Percentiles rank a stretch among this genome's conserved stretches.
Conservation (phyloP, 106 monocot genomes). For the Apostasia ramifera region DNA sequence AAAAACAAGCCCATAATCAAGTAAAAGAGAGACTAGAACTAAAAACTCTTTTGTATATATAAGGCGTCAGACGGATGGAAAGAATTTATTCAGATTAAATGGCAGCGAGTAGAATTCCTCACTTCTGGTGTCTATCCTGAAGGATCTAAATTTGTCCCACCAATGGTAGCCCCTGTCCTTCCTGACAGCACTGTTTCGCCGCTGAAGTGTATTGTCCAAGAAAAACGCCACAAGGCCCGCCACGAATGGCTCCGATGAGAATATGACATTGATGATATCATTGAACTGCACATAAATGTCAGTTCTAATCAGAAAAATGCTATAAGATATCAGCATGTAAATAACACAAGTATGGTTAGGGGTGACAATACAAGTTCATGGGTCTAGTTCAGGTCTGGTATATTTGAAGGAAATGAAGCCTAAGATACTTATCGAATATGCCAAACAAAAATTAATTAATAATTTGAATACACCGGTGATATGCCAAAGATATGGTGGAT, state of each 20-base stretch:
- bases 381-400: no score
- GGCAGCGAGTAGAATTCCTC: conserved; percentile 33
- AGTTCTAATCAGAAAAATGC: no score
- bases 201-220: conserved; percentile 19
- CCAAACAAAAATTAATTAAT: no score
- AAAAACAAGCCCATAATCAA: no score
- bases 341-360: no score
- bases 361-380: no score
- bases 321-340: no score
- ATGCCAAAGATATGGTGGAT: no score
- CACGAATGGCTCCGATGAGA: conserved; percentile 24
- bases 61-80: conserved; percentile 19
- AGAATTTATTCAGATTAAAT: conserved; percentile 28
- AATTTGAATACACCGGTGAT: no score
- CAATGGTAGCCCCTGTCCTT: conserved; percentile 30
- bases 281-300: conserved; percentile 15
- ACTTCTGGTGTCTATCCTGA: conserved; percentile 21
- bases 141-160: conserved; percentile 28
- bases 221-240: conserved; percentile 24
- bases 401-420: not conserved
- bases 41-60: no score
- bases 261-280: conserved; percentile 23
- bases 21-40: no score
- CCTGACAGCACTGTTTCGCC: conserved; percentile 6
- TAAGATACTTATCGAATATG: not conserved